Evolutionary conservation across 2,329 filamentous ascomycete genomes (phyloP), one percentile per base, ranked within the genome.

Genomic region (Sphaerulina vaccinii): DNA sequence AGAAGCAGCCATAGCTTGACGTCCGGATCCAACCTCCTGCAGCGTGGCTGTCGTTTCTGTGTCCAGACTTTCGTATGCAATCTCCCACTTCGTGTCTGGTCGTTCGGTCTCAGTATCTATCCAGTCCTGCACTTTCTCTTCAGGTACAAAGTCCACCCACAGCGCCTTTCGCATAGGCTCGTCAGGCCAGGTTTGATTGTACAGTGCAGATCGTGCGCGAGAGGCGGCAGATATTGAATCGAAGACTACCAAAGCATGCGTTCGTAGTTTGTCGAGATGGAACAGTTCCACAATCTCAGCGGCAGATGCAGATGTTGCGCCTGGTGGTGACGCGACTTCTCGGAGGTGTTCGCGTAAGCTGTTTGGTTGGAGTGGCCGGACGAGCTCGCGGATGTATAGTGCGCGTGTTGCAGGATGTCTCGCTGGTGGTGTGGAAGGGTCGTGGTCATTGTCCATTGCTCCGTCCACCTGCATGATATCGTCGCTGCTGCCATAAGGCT

Each of bases 111-210:
- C 89, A 35, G 72, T 78, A 6, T 82, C 78, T 52, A 95, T 85
- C 90, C 90, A 97, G 19, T 80, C 79, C 21, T 48, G 38, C 3
- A 95, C 79, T 57, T 83, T 82, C 21, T 89, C 83, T 15, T 86
- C 80, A 0, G 92, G 92, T 16, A 97, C 79, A 68, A 93, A 97
- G 68, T 99, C 93, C 3, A 89, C 88, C 81, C 86, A 95, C 1
- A 97, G 78, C 1, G 84, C 79, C 68, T 93, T 95, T 24, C 93
- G 81, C 60, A 86, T 88, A 52, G 85, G 83, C 71, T 97, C 92
- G 52, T 90, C 83, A 1, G 92, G 92, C 89, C 91, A 97, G 29
- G 90, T 80, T 18, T 80, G 80, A 52, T 84, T 82, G 70, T 99
- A 92, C 2, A 97, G 75, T 2, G 81, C 80, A 8, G 82, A 79